These are phyloP conservation scores for Fagus sylvatica DNA, from an alignment of 306 rosid species.

Conservation along the genomic window DNA sequence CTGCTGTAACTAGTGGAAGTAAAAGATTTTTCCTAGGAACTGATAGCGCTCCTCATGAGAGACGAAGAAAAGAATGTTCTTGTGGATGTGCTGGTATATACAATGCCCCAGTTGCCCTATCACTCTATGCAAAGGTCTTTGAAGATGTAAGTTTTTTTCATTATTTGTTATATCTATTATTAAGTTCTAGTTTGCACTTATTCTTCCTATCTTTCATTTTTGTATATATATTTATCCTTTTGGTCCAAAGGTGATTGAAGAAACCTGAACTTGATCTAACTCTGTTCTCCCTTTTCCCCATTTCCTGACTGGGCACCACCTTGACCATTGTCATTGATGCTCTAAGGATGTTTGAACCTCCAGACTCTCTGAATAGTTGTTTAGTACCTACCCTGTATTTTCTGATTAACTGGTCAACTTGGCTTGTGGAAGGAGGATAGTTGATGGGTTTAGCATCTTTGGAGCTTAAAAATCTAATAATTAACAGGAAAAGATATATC, in stretches of 20 bases:
- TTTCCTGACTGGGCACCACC: neutral
- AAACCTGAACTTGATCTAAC: neutral
- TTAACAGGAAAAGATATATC: neutral
- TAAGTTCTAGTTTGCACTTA: neutral
- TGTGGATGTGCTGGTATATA: slow-evolving; percentile 95
- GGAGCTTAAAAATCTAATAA: neutral
- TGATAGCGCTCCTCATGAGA: slow-evolving; percentile 96
- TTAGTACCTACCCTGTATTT: neutral
- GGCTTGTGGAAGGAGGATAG: neutral
- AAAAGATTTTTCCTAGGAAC: slow-evolving; percentile 87
- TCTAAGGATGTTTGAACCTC: neutral
- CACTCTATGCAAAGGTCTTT: slow-evolving; percentile 83
- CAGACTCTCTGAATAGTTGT: neutral
- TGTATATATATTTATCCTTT: neutral
- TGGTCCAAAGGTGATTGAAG: neutral
- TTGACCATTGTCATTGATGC: neutral
- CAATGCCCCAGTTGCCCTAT: slow-evolving; percentile 79
- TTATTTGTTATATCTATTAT: slow-evolving; percentile 5
- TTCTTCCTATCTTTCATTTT: neutral
- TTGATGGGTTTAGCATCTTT: neutral
- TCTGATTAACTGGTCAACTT: neutral
- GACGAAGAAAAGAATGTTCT: slow-evolving; percentile 62
- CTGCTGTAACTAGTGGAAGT: slow-evolving; percentile 84
- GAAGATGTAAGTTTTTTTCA: slow-evolving; percentile 65
- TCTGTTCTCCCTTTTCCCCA: neutral